phyloP scores from a whole-genome alignment of 1,284 basidiomycete genomes.

The Apiotrichum gracile region DNA sequence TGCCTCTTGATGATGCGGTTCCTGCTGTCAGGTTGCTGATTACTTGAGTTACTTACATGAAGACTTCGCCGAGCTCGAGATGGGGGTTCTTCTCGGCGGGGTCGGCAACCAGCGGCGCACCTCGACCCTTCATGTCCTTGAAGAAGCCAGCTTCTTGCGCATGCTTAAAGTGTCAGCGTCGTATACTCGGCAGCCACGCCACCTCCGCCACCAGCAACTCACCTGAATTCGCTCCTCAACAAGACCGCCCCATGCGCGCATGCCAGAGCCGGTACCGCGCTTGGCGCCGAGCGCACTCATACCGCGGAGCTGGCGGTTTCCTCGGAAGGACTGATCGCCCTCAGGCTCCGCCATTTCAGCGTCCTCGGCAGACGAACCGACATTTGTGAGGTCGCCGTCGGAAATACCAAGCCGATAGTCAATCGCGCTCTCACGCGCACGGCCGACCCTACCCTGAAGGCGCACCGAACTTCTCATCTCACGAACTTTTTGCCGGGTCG shows the following conservation, averaged over 20 bases:
- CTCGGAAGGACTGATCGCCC: conserved; percentile 52
- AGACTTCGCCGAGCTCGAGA: conserved; percentile 57
- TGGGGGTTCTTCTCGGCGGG: conserved; percentile 73
- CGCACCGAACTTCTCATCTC: conserved; percentile 55
- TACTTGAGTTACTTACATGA: conserved; percentile 50
- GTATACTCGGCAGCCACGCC: not conserved
- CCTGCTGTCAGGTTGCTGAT: conserved; percentile 31
- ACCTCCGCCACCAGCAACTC: conserved; percentile 1
- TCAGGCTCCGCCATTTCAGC: conserved; percentile 57
- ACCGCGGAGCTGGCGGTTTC: conserved; percentile 52
- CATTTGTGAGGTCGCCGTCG: conserved; percentile 50
- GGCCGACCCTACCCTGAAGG: conserved; percentile 56
- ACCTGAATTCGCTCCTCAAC: conserved; percentile 72
- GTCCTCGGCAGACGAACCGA: conserved; percentile 13
- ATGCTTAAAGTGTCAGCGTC: conserved; percentile 15
- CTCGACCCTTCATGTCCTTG: conserved; percentile 64
- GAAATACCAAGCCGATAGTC: conserved; percentile 58
- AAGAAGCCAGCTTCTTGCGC: conserved; percentile 59
- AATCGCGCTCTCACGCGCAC: conserved; percentile 64
- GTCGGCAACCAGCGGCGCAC: conserved; percentile 60
- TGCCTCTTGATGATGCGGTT: conserved; percentile 81
- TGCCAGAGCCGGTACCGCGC: conserved; percentile 42
- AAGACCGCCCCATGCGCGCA: conserved; percentile 68
- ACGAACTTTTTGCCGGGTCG: conserved; percentile 53
- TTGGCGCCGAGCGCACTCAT: conserved; percentile 38